phyloP scores from a whole-genome alignment of 306 rosid species.

The Vicia faba region DNA sequence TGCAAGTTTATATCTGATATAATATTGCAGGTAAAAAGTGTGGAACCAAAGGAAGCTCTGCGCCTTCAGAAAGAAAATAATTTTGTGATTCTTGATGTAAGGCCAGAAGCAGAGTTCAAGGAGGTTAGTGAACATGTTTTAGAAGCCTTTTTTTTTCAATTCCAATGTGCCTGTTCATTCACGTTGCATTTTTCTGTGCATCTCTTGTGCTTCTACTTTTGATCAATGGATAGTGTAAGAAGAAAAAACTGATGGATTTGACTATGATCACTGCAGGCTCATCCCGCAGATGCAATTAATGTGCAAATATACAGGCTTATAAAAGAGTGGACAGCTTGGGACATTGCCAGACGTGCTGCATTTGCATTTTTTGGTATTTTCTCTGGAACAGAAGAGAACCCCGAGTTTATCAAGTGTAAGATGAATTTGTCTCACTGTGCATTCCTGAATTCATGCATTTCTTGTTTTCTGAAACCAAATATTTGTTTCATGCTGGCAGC shows the following conservation, averaged over 20 bases:
- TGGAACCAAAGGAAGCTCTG: constrained; percentile 88
- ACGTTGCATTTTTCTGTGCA: constrained; percentile 15
- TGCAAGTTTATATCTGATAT: constrained; percentile 7
- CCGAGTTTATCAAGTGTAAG: constrained; percentile 77
- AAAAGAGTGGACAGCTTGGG: constrained; percentile 99
- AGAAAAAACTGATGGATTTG: constrained; percentile 28
- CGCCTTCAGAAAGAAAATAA: constrained; percentile 95
- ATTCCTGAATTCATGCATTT: constrained; percentile 10
- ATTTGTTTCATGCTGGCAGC: constrained; percentile 45
- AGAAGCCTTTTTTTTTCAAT: constrained; percentile 1
- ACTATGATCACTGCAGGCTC: constrained; percentile 55
- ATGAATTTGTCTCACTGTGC: background rate
- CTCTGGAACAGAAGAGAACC: constrained; percentile 97
- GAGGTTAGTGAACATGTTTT: constrained; percentile 58
- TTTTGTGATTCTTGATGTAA: constrained; percentile 89
- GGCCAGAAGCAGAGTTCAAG: constrained; percentile 95
- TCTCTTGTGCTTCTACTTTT: constrained; percentile 20
- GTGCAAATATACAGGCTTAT: constrained; percentile 96
- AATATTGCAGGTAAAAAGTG: constrained; percentile 79
- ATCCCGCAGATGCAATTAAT: constrained; percentile 84
- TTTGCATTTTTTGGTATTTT: constrained; percentile 97
- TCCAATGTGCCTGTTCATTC: constrained; percentile 15
- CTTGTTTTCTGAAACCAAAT: constrained; percentile 30
- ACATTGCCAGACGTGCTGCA: constrained; percentile 95
- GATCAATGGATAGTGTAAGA: background rate